A percentile compares a stretch with the other conserved stretches of the same genome.
These are phyloP conservation scores for Verticillium klebahnii DNA, from an alignment of 2,329 filamentous ascomycete species.

Conservation along the genomic window DNA sequence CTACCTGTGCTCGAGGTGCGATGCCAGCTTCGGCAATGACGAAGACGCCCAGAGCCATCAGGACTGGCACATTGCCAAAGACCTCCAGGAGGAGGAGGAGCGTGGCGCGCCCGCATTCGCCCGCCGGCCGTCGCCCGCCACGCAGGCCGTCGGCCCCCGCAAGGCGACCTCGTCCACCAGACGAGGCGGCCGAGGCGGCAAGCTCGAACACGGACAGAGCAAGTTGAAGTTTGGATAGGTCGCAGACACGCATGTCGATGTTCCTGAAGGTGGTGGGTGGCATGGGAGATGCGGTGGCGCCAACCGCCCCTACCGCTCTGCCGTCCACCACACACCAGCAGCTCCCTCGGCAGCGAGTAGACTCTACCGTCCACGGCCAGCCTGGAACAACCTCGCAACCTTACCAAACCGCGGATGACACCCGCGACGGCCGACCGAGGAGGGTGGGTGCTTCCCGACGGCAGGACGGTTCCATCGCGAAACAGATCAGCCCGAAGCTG, in stretches of 20 bases:
- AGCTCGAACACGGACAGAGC: constrained; percentile 54
- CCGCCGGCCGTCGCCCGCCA: constrained; percentile 24
- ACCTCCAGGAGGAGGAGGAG: constrained; percentile 66
- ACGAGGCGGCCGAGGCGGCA: constrained; percentile 26
- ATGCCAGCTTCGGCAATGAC: constrained; percentile 49
- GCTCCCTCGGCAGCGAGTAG: too few relatives aligned
- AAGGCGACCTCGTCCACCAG: constrained; percentile 32
- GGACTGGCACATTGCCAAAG: constrained; percentile 93
- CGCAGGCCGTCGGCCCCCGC: constrained; percentile 22
- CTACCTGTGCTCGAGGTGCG: constrained; percentile 61
- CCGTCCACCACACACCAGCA: too few relatives aligned
- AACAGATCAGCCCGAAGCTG: neutral
- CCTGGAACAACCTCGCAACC: neutral
- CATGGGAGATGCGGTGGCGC: neutral
- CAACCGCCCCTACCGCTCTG: neutral
- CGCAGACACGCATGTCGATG: neutral
- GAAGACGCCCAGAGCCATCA: constrained; percentile 69
- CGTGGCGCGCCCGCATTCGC: constrained; percentile 43
- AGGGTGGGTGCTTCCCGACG: neutral
- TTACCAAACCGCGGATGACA: neutral
- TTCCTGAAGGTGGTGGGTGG: neutral
- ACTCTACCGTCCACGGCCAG: neutral
- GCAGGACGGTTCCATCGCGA: neutral
- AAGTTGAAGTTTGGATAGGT: constrained; percentile 51
- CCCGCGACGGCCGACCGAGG: neutral